Evolutionary conservation across 306 rosid genomes (phyloP).

Genomic region (Gastrolobium bilobum): DNA sequence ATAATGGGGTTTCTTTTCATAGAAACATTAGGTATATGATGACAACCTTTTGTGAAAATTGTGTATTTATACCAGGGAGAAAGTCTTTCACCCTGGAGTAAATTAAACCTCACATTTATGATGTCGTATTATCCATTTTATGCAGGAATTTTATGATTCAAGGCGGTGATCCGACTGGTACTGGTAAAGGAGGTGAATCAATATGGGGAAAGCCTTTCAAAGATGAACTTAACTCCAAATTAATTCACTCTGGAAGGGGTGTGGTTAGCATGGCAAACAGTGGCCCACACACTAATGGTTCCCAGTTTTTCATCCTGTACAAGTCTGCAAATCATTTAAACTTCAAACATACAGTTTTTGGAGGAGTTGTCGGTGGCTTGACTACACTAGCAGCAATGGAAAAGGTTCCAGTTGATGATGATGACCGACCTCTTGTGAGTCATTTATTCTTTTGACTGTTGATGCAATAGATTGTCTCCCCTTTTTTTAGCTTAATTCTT

Average conservation of each 20-base stretch:
- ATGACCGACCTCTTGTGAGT: conserved; percentile 89
- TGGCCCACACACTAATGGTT: conserved; percentile 97
- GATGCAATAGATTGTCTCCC: conserved; percentile 35
- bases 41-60: neutral
- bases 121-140: conserved; percentile 37
- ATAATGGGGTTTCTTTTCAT: conserved; percentile 90
- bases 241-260: conserved; percentile 94
- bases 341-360: conserved; percentile 95
- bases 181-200: conserved; percentile 96
- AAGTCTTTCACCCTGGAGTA: conserved; percentile 26
- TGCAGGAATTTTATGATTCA: conserved; percentile 96
- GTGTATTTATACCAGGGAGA: neutral
- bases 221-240: conserved; percentile 92
- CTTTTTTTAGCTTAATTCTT: conserved; percentile 35
- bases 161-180: conserved; percentile 99
- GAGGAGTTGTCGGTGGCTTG: conserved; percentile 92
- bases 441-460: conserved; percentile 33
- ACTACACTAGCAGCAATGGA: conserved; percentile 89
- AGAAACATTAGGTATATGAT: conserved; percentile 82
- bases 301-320: conserved; percentile 95
- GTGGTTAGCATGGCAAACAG: conserved; percentile 99
- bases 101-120: conserved; percentile 20
- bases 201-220: conserved; percentile 97
- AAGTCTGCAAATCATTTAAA: conserved; percentile 95
- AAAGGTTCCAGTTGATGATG: conserved; percentile 90